Base-by-base conservation (phyloP, 1,284 basidiomycete species). In the Sporisorium reilianum region DNA sequence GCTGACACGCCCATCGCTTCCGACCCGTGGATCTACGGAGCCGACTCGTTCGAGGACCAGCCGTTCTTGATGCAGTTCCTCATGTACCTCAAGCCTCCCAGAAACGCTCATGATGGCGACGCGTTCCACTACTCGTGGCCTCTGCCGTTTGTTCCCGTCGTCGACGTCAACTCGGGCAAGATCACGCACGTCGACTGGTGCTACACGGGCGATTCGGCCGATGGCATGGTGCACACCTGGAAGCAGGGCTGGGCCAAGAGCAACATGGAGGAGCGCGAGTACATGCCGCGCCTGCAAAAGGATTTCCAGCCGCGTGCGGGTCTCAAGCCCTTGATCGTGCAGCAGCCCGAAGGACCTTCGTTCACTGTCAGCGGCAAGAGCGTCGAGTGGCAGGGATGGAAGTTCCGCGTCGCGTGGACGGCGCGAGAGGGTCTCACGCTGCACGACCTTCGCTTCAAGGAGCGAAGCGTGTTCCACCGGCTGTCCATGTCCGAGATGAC, bases 401-500 rank as follows among this genome's bases (percentile, higher is more conserved):
- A 51, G 25, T 57, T 80, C 49, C 75, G 72, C 30, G 57, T 80
- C 52, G 51, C 65, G 11, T 80, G 73, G 74, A 77, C 83, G 59
- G 82, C 75, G 54, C 79, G 86, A 30, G 86, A 86, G 66, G 86
- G 86, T 23, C 64, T 85, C 16, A 82, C 83, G 4, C 58, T 86
- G 30, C 78, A 78, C 61, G 72, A 75, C 26, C 51, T 75, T n/a
- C 41, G 67, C 4, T 75, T 69, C 59, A 65, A 74, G 34, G 51
- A 40, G 36, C 45, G 71, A 20, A 55, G 54, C 18, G 49, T 87
- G 28, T 86, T 87, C 78, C 86, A 87, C 78, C 81, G 86, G 26
- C 55, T 87, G 32, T 85, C 82, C 25, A 79, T 88, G 49, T 82
- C 85, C 23, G 87, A 87, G 79, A 87, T 87, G 87, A 73, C 78